Evolutionary conservation across 1,139 yeast genomes (phyloP), one percentile per base, ranked within the genome.

Genomic region (Ogataea hybrid): DNA sequence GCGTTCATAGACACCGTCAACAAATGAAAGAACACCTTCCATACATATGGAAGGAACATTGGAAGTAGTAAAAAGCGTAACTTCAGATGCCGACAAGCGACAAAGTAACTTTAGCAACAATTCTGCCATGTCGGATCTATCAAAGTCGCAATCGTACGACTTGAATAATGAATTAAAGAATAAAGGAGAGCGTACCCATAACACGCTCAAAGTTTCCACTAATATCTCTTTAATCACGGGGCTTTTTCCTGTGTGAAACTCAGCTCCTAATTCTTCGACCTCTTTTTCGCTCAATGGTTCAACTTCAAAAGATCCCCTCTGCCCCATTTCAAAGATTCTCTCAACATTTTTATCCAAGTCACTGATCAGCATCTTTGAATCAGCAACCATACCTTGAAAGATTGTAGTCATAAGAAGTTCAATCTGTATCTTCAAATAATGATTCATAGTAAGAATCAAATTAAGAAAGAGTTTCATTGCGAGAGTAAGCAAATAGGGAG

Each of bases 21-120:
- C 70, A 50, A 84, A 80, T 2, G 86, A 74, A 25, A 92, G 69
- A 3, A 92, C 63, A 2, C 97, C 96, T 57, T 92, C 97, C 36
- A 92, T 69, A 57, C 97, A 92, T 9, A 90, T 75, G 1, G 97
- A 97, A 0, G 98, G 97, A 2, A 92, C 96, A 56, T 79, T 83
- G 28, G 85, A 87, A 0, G 97, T 86, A 0, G 95, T 83, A 55
- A 75, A 69, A 6, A 66, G 53, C 0, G 96, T 92, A 16, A 89
- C 76, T 54, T 87, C 95, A 0, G 96, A 94, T 36, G 85, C 73
- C 0, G 96, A 81, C 32, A 87, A 69, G 41, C 84, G 75, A 48
- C 95, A 81, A 41, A 94, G 70, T 42, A 84, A 78, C 37, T 84
- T 84, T 39, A 92, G 63, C 21, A 86, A 67, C 33, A 78, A 77